phyloP scores from a whole-genome alignment of 768 basidiomycete genomes.

The Auriscalpium orientale region DNA sequence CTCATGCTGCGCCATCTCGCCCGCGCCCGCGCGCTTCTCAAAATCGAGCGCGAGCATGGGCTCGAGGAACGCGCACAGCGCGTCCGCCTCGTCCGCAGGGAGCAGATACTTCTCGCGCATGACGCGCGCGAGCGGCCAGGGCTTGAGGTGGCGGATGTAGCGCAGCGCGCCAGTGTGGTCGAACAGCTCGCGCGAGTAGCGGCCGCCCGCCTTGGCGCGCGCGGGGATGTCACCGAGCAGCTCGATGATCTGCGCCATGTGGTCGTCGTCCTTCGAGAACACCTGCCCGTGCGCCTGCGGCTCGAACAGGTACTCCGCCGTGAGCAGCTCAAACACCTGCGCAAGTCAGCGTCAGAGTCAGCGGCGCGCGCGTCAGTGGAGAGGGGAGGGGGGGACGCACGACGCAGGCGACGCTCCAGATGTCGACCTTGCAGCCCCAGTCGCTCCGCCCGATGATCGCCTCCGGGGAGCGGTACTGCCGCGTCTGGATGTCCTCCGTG shows the following conservation, averaged over 20 bases:
- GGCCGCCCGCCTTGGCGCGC: conserved; percentile 75
- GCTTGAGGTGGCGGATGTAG: conserved; percentile 67
- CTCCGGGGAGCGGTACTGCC: conserved; percentile 92
- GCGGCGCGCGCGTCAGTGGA: neutral
- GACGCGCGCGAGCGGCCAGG: conserved; percentile 76
- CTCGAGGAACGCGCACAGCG: conserved; percentile 58
- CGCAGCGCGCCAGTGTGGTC: conserved; percentile 59
- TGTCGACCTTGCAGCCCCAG: conserved; percentile 81
- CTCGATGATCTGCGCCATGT: conserved; percentile 93
- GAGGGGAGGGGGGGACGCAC: conserved; percentile 31
- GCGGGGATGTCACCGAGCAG: conserved; percentile 73
- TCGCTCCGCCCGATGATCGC: conserved; percentile 82
- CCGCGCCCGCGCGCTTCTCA: conserved; percentile 58
- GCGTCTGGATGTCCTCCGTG: conserved; percentile 95
- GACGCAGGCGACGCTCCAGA: conserved; percentile 90
- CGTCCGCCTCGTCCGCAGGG: conserved; percentile 45
- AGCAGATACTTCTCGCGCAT: conserved; percentile 88
- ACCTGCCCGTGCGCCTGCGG: conserved; percentile 74
- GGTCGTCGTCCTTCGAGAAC: conserved; percentile 91
- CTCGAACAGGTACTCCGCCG: conserved; percentile 89
- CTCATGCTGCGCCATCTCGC: conserved; percentile 64
- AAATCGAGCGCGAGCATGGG: conserved; percentile 75
- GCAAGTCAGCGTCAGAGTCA: no score
- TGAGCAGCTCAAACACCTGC: conserved; percentile 81
- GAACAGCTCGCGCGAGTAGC: conserved; percentile 80